These are phyloP conservation scores for Gossypium rotundifolium DNA, from an alignment of 345 rosid species.

Conservation along the genomic window DNA sequence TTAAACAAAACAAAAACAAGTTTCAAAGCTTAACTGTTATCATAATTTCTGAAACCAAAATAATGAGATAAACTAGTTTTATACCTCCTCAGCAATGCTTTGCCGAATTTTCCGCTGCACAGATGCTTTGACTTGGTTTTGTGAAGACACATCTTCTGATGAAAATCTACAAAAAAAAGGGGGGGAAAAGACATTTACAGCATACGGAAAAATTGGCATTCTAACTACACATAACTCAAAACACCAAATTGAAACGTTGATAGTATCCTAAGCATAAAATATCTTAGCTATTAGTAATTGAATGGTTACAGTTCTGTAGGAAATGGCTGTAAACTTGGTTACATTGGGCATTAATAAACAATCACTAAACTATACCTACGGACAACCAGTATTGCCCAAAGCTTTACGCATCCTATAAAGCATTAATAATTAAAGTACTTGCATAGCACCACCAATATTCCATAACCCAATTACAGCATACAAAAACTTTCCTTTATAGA, in stretches of 20 bases:
- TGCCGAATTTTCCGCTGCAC: slow-evolving; percentile 94
- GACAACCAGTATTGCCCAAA: background rate
- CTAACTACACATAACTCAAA: background rate
- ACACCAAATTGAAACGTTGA: background rate
- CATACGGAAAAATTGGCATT: background rate
- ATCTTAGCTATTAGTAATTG: background rate
- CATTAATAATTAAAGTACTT: background rate
- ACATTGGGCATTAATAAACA: background rate
- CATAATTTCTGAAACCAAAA: background rate
- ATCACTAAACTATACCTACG: background rate
- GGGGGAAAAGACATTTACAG: background rate
- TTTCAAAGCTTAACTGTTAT: slow-evolving; percentile 4
- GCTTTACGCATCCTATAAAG: background rate
- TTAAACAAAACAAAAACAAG: background rate
- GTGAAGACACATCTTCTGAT: slow-evolving; percentile 84
- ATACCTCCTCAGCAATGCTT: slow-evolving; percentile 93
- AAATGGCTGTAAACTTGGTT: background rate
- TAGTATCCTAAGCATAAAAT: background rate
- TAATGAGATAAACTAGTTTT: slow-evolving; percentile 2
- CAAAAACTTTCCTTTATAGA: background rate
- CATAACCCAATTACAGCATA: background rate
- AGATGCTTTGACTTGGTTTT: slow-evolving; percentile 98
- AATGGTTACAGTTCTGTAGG: background rate
- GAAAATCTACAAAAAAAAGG: slow-evolving; percentile 52
- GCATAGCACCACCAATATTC: background rate